Evolutionary conservation across 2,329 filamentous ascomycete genomes (phyloP), one percentile per base, ranked within the genome.

Genomic region (Magnaporthales sp.): DNA sequence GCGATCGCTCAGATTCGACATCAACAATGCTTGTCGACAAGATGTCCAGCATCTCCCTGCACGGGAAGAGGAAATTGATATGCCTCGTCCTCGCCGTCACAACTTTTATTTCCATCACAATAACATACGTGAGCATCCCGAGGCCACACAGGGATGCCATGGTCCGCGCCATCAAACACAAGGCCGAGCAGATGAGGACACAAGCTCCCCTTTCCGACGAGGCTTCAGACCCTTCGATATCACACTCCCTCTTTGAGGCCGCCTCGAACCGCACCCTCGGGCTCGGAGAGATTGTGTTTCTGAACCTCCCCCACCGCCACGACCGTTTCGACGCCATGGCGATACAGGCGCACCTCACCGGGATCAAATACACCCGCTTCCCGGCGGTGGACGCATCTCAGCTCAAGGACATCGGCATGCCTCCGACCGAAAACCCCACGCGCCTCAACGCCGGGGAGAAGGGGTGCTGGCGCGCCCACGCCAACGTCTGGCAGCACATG

Each of bases 401-500:
- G 30, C 71, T 75, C 19, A 66, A 66, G 10, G 71, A 70, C 9
- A 67, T 68, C 11, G 73, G 72, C 62, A 69, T 72, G 68, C 73
- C 73, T 5, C 73, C 72, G 4, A 70, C 68, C n/a, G 70, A 71
- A 29, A 66, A 69, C 1, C 70, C 68, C 6, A 66, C 64, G 4
- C 58, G 61, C 7, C 60, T 74, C 27, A 70, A 70, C 26, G 66
- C 31, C 13, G 66, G 68, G 4, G 72, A 74, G 58, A 72, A 71
- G 38, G 72, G 70, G 4, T 72, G 71, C 67, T 74, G 70, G 69
- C 66, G 73, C 58, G 72, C 73, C 5, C 73, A 75, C 63, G 73
- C 73, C 4, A 75, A 75, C 62, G 72, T 74, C 26, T 75, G 74
- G 73, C 67, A 67, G 29, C 67, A 72, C 15, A 71, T 72, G 67